Evolutionary conservation across 768 basidiomycete species (phyloP), one percentile per base, ranked within the genome.

Genomic region (Serendipita sp.): DNA sequence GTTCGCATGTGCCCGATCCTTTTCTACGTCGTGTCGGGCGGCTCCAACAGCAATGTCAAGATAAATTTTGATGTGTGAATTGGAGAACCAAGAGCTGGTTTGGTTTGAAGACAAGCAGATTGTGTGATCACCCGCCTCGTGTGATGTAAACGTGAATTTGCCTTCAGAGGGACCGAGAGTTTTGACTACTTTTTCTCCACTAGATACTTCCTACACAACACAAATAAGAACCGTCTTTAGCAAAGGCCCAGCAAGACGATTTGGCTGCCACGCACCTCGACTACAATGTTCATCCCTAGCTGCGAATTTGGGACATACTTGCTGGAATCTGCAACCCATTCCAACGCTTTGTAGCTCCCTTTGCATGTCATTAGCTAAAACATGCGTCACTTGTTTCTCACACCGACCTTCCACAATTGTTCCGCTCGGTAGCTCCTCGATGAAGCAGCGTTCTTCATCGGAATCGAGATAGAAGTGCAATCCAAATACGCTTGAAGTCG

Each of bases 391-490:
- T 14, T 16, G 61, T 50, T 42, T 24, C n/a, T n/a, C n/a, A n/a
- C 28, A 69, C 78, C 64, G 68, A 89, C 94, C 91, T 78, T 96
- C 90, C 41, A 95, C 90, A 30, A 93, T 85, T n/a, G 93, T 97
- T 73, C 95, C 88, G 2, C 84, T 83, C 13, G 96, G 95, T 20
- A 98, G 76, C 72, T 99, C 96, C 71, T 98, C 96, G 64, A 98
- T 81, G 75, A 98, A 98, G 72, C 96, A 99, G 53, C 88, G 81
- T 69, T 87, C 85, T 73, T 96, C 90, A 70, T 90, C 88, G 17
- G 92, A 85, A 71, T 96, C 92, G 63, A 99, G 82, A 72, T 99
- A 99, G 74, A 98, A 96, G 71, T 99, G 96, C 28, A 99, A 84
- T 30, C 89, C 91, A 71, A 85, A 80, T 17, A 76, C 79, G 20